Conservation (phyloP, 208 protist genomes). For the Phytomonas francai region DNA sequence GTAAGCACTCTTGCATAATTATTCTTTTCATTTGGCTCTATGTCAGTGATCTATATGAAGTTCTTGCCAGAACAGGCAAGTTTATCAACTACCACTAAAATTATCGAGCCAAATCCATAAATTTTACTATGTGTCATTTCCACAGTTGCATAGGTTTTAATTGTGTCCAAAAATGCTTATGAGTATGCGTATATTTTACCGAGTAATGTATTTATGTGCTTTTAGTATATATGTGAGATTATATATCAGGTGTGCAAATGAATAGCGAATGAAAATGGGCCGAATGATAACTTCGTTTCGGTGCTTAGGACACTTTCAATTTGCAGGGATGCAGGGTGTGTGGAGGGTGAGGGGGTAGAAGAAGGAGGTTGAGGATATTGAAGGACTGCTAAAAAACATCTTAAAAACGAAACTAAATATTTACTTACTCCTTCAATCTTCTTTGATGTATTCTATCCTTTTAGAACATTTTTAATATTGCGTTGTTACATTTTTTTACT, state of each 20-base stretch:
- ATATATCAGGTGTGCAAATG: neutral
- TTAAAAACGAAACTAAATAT: neutral
- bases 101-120: neutral
- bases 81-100: neutral
- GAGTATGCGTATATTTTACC: neutral
- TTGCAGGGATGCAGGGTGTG: neutral
- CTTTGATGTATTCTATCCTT: constrained; percentile 1
- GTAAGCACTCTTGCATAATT: neutral
- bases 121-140: neutral
- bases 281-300: neutral
- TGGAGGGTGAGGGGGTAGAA: neutral
- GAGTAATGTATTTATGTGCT: neutral
- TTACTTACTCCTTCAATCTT: neutral
- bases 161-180: neutral
- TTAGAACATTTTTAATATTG: neutral
- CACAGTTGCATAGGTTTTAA: neutral
- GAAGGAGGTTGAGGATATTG: neutral
- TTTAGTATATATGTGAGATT: neutral
- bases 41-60: neutral
- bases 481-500: constrained; percentile 5
- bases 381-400: neutral
- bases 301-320: neutral
- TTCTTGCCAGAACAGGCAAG: neutral
- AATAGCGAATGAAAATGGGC: neutral
- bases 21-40: neutral